Conservation (phyloP, 2,329 filamentous ascomycete species). For the Fusarium sp. region DNA sequence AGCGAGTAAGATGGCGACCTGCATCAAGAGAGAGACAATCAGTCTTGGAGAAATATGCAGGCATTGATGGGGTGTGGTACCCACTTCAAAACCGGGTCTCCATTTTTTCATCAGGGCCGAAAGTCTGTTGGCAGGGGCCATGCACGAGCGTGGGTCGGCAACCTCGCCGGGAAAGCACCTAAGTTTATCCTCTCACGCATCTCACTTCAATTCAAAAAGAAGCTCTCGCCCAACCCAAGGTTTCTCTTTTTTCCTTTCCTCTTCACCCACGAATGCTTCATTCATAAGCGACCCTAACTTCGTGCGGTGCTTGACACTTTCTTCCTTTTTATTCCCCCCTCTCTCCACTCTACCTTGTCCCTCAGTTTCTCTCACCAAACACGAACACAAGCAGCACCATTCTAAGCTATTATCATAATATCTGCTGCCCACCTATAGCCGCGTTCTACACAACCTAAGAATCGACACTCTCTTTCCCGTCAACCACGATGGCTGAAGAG, state of each 20-base stretch:
- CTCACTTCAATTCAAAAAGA: constrained; percentile 56
- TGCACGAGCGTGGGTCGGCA: constrained; percentile 42
- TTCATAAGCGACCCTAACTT: constrained; percentile 60
- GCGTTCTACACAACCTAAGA: constrained; percentile 38
- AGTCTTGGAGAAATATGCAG: constrained; percentile 39
- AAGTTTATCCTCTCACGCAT: constrained; percentile 34
- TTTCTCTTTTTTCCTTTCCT: constrained; percentile 54
- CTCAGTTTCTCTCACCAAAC: constrained; percentile 42
- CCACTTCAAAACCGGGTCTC: constrained; percentile 40
- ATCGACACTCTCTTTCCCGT: constrained; percentile 29
- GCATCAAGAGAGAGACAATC: constrained; percentile 35
- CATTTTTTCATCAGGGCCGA: constrained; percentile 47
- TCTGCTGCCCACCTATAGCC: constrained; percentile 44
- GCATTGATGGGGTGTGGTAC: constrained; percentile 33
- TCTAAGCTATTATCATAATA: constrained; percentile 33
- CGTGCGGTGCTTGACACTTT: constrained; percentile 63
- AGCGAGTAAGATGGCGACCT: constrained; percentile 29
- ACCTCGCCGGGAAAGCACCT: constrained; percentile 46
- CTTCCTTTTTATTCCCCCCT: constrained; percentile 36
- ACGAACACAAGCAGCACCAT: constrained; percentile 40
- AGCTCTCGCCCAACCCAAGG: constrained; percentile 53
- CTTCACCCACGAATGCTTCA: constrained; percentile 66
- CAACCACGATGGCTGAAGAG: constrained; percentile 66
- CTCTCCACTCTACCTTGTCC: constrained; percentile 48
- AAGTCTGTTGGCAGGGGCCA: constrained; percentile 47